Base-by-base conservation (phyloP, 805 yeast genomes). In the Vanderwaltozyma verrucispora region DNA sequence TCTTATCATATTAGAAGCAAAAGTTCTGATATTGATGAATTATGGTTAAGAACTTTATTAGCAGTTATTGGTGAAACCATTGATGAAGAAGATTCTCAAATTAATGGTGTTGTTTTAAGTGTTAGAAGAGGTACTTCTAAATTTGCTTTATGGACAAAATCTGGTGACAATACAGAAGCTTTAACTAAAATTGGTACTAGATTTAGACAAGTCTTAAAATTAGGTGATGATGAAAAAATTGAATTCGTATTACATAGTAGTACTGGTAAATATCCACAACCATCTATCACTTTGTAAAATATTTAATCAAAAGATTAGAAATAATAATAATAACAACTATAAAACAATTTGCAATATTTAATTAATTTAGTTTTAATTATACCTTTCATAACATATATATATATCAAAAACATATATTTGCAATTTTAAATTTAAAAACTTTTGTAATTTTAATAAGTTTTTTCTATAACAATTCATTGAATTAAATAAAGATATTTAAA, bases 11-110 rank as follows among this genome's bases (percentile, higher is more conserved):
- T 81, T 64, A 79, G 70, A 60, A 71, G 74, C 44, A 80, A 72
- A 47, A 62, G 65, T 44, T 64, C 68, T 32, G 77, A 76, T 44
- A 78, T 86, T 59, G 89, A 88, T 62, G 94, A 87, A 50, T 70
- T 85, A 56, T 92, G 97, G 98, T 77, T 86, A 57, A 71, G 94
- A 63, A 77, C 88, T 36, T 70, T 92, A 56, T 74, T 92, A 51
- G 79, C 94, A 35, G 85, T 85, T 39, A 85, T 92, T 62, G 98
- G 98, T 54, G 97, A 88, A 67, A 85, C 96, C 39, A 79, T 89
- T 50, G 92, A 83, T 58, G 77, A 75, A 47, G 87, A 77, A 48
- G 83, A 77, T 40, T 75, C 81, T 58, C 89, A 86, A 67, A 92
- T 92, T 48, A 88, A 84, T 61, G 98, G 98, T 56, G 84, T 86